Evolutionary conservation across 108 stramenopile species (phyloP), one percentile per base, ranked within the genome.

Genomic region (Skeletonema tropicum): DNA sequence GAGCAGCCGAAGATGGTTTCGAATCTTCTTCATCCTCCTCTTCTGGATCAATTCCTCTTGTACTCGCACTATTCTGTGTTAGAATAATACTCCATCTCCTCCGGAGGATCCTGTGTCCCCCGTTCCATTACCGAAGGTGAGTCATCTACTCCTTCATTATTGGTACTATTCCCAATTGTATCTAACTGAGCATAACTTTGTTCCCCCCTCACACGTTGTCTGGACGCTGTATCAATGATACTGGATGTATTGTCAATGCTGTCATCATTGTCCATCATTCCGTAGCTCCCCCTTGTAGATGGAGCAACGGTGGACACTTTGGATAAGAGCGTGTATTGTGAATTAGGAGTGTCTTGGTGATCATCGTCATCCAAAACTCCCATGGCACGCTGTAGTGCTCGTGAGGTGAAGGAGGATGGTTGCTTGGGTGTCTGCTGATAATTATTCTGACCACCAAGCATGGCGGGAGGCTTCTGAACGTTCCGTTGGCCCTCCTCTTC

Each of bases 341-440:
- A 69, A 8, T 68, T 70, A 2, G 52, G 52, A 1, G 52, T 55
- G 9, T 55, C 52, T 55, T 39, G 38, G 10, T 39, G 38, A 39
- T 49, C 48, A 39, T 77, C 69, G 3, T 69, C 64, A 8, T 66
- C 73, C 5, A 66, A 66, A 0, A 80, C 49, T 7, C 79, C 79
- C 79, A 80, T 80, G 38, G 79, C 79, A 46, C 41, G 58, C 23
- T 74, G 73, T 6, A 80, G 39, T 15, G 69, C 39, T 7, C 79
- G 73, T 45, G 63, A 74, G 26, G 71, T 35, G 73, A 73, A 80
- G 2, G 52, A 38, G 2, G 52, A 29, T 1, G 71, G 66, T 39
- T 42, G 58, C 21, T 66, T 66, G 57, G 74, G 74, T 33, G 71
- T 57, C 48, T 60, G 66, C 19, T 59, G 46, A 25, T 49, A 52